Conservation (phyloP, 371 early-diverging fungal genomes). For the Nematocida major region DNA sequence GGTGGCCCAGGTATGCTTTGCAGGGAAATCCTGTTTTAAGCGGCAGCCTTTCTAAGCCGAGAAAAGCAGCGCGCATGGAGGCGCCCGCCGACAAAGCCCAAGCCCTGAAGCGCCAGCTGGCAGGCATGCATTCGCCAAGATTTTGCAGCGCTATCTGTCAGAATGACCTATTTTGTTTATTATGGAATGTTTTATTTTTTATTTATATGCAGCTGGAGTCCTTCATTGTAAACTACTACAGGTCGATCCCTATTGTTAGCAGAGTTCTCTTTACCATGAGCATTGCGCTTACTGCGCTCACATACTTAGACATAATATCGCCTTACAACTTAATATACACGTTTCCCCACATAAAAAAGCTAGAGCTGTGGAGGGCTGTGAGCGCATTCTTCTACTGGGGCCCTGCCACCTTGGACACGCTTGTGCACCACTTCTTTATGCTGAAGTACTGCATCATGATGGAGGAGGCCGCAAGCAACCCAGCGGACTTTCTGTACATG, state of each 20-base stretch:
- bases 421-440: conserved; percentile 63
- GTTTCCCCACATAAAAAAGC: conserved; percentile 52
- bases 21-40: too few species aligned
- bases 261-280: conserved; percentile 44
- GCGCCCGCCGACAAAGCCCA: neutral
- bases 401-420: conserved; percentile 54
- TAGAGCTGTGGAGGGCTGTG: conserved; percentile 60
- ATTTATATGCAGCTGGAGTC: conserved; percentile 31
- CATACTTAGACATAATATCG: conserved; percentile 54
- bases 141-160: too few species aligned
- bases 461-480: conserved; percentile 57
- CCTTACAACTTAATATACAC: conserved; percentile 56
- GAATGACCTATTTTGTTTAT: too few species aligned
- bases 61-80: neutral
- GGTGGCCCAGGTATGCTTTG: too few species aligned
- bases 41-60: too few species aligned
- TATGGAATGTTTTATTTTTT: conserved; percentile 18
- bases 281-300: conserved; percentile 36
- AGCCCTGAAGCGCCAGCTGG: too few species aligned
- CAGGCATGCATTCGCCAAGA: too few species aligned
- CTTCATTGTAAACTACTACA: conserved; percentile 32
- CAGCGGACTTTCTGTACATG: conserved; percentile 64
- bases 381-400: conserved; percentile 65
- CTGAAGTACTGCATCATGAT: conserved; percentile 64
- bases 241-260: conserved; percentile 52